Evolutionary conservation across 306 rosid species (phyloP), one percentile per base, ranked within the genome.

Genomic region (Herpetospermum pedunculosum): DNA sequence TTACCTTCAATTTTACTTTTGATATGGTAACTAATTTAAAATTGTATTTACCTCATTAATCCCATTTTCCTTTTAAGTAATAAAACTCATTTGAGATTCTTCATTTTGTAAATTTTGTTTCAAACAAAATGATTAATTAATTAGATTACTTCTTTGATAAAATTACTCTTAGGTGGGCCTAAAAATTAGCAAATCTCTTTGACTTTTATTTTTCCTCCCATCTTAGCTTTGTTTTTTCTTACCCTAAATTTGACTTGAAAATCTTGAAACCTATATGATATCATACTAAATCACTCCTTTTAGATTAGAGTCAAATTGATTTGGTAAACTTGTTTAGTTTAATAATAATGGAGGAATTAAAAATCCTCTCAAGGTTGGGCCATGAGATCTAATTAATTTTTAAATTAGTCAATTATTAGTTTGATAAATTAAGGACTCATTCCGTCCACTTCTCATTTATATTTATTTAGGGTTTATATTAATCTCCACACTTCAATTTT

Each of bases 241-340:
- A 19, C 48, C 30, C 71, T 64, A 64, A 64, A 6, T 28, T 65
- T 65, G 72, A 38, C 48, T 65, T 65, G 10, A 35, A 34, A 18
- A 34, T 63, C 29, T 63, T 57, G 29, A 63, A 63, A n/a, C 47
- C 70, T 63, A 35, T 62, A 19, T 65, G n/a, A 34, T 37, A 19
- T 65, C 32, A 34, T 37, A 67, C 53, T 41, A 12, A 67, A 67
- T 67, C 53, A 41, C 35, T 49, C 71, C 5, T 40, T 21, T 67
- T 67, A 25, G 37, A 41, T 23, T 67, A 67, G 16, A 41, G 73
- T 67, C 73, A 67, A 15, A 67, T 41, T 6, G 73, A 67, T 67
- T 67, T 41, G 73, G 73, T 41, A 67, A n/a, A 28, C 30, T 19
- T 38, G 47, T 19, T 65, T 63, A 63, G 29, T 63, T 37, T 59